phyloP scores from a whole-genome alignment of 495 filamentous ascomycete species.

The Emericellopsis terricola region DNA sequence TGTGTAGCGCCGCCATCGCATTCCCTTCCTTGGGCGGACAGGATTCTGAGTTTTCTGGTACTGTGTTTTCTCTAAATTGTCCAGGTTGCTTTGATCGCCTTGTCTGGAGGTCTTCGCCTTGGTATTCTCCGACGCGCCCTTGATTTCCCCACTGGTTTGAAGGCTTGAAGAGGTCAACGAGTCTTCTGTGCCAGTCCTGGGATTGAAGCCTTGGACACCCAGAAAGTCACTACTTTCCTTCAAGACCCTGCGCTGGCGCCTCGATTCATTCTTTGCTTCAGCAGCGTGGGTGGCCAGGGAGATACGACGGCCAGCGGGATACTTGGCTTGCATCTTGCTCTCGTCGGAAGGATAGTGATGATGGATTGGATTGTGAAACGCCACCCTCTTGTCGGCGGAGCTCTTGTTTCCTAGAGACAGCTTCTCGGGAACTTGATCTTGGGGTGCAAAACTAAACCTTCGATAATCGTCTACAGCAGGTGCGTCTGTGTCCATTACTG shows the following conservation, averaged over 20 bases:
- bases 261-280: slow-evolving; percentile 17
- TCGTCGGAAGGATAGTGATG: neutral
- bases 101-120: neutral
- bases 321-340: neutral
- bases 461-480: no score
- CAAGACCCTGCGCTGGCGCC: slow-evolving; percentile 17
- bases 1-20: slow-evolving; percentile 21
- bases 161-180: slow-evolving; percentile 24
- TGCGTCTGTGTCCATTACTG: no score
- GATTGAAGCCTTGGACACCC: slow-evolving; percentile 35
- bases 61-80: slow-evolving; percentile 1
- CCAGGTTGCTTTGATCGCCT: slow-evolving; percentile 2
- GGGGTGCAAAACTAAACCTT: no score
- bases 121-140: slow-evolving; percentile 4
- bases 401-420: no score
- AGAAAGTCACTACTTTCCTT: slow-evolving; percentile 32
- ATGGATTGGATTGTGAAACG: neutral
- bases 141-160: slow-evolving; percentile 7
- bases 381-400: neutral
- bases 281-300: no score
- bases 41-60: slow-evolving; percentile 11
- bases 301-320: no score
- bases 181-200: slow-evolving; percentile 29
- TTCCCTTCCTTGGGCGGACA: slow-evolving; percentile 10
- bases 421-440: no score